Percentiles rank a stretch among this genome's conserved stretches.
Conservation (phyloP, 495 filamentous ascomycete species). For the Aspergillus indologenus region DNA sequence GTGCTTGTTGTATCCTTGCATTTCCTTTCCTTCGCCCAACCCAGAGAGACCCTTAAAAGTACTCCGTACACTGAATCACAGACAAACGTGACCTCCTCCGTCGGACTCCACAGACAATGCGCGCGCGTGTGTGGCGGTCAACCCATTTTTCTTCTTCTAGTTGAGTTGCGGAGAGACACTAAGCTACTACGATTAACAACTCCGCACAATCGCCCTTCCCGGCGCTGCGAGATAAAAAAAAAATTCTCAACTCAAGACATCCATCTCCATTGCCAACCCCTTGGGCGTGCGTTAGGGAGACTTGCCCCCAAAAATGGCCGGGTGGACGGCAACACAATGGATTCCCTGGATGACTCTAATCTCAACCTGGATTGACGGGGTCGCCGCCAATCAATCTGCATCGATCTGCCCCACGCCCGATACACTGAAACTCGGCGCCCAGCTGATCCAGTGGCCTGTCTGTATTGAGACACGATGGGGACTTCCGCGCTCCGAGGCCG, state of each 20-base stretch:
- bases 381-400: slow-evolving; percentile 9
- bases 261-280: neutral
- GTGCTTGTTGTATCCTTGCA: too few species aligned
- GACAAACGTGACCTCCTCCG: too few species aligned
- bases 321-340: slow-evolving; percentile 17
- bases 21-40: too few species aligned
- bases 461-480: slow-evolving; percentile 24
- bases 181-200: neutral
- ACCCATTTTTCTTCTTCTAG: neutral
- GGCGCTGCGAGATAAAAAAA: neutral
- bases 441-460: slow-evolving; percentile 19
- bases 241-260: neutral
- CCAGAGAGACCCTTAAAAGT: too few species aligned
- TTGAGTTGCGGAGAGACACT: neutral
- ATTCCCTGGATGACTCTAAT: slow-evolving; percentile 12
- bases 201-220: neutral
- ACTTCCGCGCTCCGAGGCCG: neutral
- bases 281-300: neutral
- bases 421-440: slow-evolving; percentile 16
- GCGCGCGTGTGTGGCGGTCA: neutral
- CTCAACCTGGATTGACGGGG: slow-evolving; percentile 9
- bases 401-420: slow-evolving; percentile 12
- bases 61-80: too few species aligned
- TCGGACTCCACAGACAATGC: neutral
- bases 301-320: neutral